Percentiles rank a stretch among this genome's conserved stretches.
phyloP scores from a whole-genome alignment of 192 early-diverging fungal genomes.

The Linnemannia exigua region DNA sequence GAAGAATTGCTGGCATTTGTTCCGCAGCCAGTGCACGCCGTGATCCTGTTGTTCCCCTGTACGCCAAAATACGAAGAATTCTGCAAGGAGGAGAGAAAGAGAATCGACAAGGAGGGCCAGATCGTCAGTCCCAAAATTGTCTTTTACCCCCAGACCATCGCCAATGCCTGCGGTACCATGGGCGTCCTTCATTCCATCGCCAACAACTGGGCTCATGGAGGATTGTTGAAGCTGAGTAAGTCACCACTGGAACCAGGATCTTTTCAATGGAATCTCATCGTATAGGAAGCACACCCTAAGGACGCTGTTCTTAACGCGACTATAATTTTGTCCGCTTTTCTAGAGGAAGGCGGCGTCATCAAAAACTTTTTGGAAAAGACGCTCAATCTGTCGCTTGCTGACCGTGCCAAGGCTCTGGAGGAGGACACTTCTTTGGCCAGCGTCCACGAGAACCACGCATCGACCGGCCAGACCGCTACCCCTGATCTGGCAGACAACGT shows the following conservation, averaged over 20 bases:
- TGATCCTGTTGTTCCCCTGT: slow-evolving; percentile 91
- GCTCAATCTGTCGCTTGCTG: slow-evolving; percentile 72
- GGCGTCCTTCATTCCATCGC: slow-evolving; percentile 90
- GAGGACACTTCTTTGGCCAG: slow-evolving; percentile 65
- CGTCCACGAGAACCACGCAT: slow-evolving; percentile 68
- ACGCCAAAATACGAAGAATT: slow-evolving; percentile 71
- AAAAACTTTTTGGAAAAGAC: slow-evolving; percentile 76
- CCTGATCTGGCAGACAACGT: slow-evolving; percentile 83
- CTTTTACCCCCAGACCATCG: slow-evolving; percentile 90
- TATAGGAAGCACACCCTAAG: neutral
- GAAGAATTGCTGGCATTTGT: slow-evolving; percentile 85
- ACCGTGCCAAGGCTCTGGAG: slow-evolving; percentile 83
- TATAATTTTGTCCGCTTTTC: neutral
- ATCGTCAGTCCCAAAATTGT: slow-evolving; percentile 71
- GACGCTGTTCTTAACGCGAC: neutral
- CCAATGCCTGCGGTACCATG: slow-evolving; percentile 96
- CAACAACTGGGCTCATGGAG: slow-evolving; percentile 73
- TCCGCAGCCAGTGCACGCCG: slow-evolving; percentile 84
- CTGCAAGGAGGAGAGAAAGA: slow-evolving; percentile 62
- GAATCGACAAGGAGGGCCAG: slow-evolving; percentile 64
- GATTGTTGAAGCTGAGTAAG: slow-evolving; percentile 57
- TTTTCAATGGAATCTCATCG: too few relatives aligned
- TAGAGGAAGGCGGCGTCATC: slow-evolving; percentile 70
- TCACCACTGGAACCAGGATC: neutral
- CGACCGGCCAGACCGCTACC: slow-evolving; percentile 77